A percentile compares a stretch with the other conserved stretches of the same genome.
Evolutionary conservation across 2,329 filamentous ascomycete species (phyloP).

Genomic region (Pseudogymnoascus sp.): DNA sequence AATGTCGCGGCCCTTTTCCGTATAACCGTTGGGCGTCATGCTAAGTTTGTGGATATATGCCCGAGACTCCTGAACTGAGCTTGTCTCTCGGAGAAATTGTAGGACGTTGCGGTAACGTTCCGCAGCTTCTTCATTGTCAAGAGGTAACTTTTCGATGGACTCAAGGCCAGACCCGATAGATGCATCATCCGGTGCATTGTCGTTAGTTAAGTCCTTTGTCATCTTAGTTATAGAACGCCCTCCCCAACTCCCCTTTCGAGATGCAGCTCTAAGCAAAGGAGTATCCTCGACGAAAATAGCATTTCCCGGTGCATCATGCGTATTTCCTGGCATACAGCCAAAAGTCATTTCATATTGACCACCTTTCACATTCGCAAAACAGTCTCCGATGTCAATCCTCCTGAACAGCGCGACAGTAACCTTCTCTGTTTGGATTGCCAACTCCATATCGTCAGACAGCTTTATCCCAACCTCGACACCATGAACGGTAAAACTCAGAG

Average conservation of each 20-base stretch:
- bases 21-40: slow-evolving; percentile 11
- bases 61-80: slow-evolving; percentile 30
- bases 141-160: slow-evolving; percentile 34
- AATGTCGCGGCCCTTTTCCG: slow-evolving; percentile 28
- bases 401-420: slow-evolving; percentile 40
- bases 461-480: slow-evolving; percentile 46
- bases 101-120: slow-evolving; percentile 35
- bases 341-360: slow-evolving; percentile 43
- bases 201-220: slow-evolving; percentile 31
- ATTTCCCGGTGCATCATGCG: slow-evolving; percentile 31
- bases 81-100: slow-evolving; percentile 31
- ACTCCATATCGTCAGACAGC: slow-evolving; percentile 42
- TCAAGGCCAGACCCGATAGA: slow-evolving; percentile 30
- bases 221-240: slow-evolving; percentile 19
- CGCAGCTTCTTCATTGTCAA: slow-evolving; percentile 36
- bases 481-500: slow-evolving; percentile 40
- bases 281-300: slow-evolving; percentile 36
- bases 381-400: slow-evolving; percentile 41
- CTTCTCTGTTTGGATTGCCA: slow-evolving; percentile 41
- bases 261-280: slow-evolving; percentile 36
- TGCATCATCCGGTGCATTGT: slow-evolving; percentile 29
- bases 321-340: slow-evolving; percentile 29
- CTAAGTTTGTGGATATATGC: slow-evolving; percentile 23
- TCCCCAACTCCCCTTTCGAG: slow-evolving; percentile 20
- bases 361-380: slow-evolving; percentile 46